Evolutionary conservation across 2,329 filamentous ascomycete species (phyloP), one percentile per base, ranked within the genome.

Genomic region (Colletotrichum abscissum): DNA sequence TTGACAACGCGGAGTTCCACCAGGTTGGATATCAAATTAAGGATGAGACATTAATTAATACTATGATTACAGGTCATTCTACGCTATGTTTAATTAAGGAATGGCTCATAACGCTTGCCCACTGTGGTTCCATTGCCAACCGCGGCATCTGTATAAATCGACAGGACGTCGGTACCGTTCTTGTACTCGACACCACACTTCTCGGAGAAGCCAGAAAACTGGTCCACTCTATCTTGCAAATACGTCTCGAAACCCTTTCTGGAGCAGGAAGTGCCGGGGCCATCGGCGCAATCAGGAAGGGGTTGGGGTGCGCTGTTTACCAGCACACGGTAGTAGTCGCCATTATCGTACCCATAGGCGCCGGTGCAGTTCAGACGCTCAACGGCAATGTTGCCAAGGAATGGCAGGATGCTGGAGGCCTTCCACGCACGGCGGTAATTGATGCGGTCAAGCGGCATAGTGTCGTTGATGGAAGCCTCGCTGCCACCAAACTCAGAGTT

Each of bases 401-500:
- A 93, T 0, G 92, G 91, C 35, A 93, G 80, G 49, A 93, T 85
- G 73, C 89, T 85, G 3, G 90, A 91, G 75, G 88, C 91, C 78
- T 86, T 87, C 92, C 92, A 93, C 1, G 86, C 88, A 30, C 92
- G 88, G 28, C 86, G 84, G 79, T 91, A 86, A 82, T 93, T 93
- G 78, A 92, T 89, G 28, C 84, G 84, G 74, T 89, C 86, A 0
- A 88, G 82, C 0, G 92, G 92, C 88, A 93, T 93, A 2, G 91
- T 92, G 63, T 86, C 87, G 75, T 92, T 92, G 75, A 90, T 82
- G 16, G 78, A 73, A 16, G 87, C 80, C 69, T 87, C 85, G 30
- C 56, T 58, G 0, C 84, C 83, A 11, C 87, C 87, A 73, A 87
- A 88, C 0, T 84, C 86, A 3, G 89, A 91, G 81, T 92, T 92